phyloP scores from a whole-genome alignment of 306 rosid genomes.

The Cajanus cajan region DNA sequence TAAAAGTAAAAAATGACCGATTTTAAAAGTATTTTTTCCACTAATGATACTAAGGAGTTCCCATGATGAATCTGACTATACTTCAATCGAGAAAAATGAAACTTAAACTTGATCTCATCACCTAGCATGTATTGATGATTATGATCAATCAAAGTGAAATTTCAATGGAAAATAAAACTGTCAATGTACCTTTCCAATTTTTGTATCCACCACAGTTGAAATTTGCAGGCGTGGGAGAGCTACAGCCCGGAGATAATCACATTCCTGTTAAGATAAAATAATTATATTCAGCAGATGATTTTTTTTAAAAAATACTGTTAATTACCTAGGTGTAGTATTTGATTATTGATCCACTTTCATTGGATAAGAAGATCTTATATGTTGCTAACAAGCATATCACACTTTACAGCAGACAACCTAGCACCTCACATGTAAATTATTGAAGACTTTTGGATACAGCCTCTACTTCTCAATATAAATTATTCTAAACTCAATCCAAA shows the following conservation, averaged over 20 bases:
- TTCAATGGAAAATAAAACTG: slow-evolving; percentile 21
- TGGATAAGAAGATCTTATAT: slow-evolving; percentile 11
- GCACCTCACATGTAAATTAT: neutral
- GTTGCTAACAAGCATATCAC: slow-evolving; percentile 7
- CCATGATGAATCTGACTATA: neutral
- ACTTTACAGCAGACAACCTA: neutral
- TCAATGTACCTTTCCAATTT: slow-evolving; percentile 77
- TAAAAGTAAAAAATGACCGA: too few species aligned
- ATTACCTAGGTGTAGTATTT: neutral
- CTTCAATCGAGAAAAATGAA: too few species aligned
- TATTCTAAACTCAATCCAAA: too few species aligned
- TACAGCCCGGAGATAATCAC: slow-evolving; percentile 77
- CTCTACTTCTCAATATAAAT: too few species aligned
- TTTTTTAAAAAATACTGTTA: slow-evolving; percentile 3
- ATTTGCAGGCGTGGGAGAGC: slow-evolving; percentile 83
- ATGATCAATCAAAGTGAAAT: slow-evolving; percentile 6
- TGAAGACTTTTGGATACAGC: too few species aligned
- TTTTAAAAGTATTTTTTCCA: too few species aligned
- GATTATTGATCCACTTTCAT: slow-evolving; percentile 5
- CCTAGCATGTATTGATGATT: slow-evolving; percentile 2
- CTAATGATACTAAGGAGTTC: too few species aligned
- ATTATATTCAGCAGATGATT: slow-evolving; percentile 21
- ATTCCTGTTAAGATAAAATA: slow-evolving; percentile 62
- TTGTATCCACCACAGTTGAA: slow-evolving; percentile 93
- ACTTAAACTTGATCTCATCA: neutral